Conservation (phyloP, 2,329 filamentous ascomycete species). For the Sarocladiaceae sp. region DNA sequence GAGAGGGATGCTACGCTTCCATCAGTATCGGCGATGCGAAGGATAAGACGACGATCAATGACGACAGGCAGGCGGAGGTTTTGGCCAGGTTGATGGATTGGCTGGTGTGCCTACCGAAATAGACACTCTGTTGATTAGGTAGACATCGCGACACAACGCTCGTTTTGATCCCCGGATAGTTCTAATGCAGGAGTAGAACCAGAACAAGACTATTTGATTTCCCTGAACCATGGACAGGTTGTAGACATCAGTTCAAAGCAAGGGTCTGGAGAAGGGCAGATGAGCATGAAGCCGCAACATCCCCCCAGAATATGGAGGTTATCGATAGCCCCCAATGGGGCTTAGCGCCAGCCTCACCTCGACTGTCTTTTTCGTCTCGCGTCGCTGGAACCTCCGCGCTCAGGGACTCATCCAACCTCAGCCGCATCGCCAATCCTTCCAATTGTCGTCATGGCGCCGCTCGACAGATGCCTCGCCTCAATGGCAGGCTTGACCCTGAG, state of each 20-base stretch:
- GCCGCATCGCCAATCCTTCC: neutral
- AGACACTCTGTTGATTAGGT: neutral
- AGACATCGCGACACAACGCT: too few relatives aligned
- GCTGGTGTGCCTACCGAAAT: conserved; percentile 21
- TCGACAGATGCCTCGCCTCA: conserved; percentile 47
- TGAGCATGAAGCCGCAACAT: too few relatives aligned
- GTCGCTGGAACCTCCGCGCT: neutral
- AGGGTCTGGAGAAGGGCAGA: too few relatives aligned
- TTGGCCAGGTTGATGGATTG: conserved; percentile 25
- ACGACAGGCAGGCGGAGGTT: conserved; percentile 22
- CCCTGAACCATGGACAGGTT: too few relatives aligned
- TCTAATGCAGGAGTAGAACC: too few relatives aligned
- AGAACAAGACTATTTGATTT: too few relatives aligned
- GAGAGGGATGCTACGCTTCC: conserved; percentile 52
- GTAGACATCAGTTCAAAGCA: too few relatives aligned
- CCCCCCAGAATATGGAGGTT: neutral
- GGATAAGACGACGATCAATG: conserved; percentile 49
- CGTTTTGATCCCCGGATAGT: too few relatives aligned
- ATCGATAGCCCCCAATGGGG: conserved; percentile 6
- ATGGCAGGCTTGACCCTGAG: conserved; percentile 45
- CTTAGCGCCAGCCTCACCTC: conserved; percentile 2
- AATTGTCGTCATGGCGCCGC: conserved; percentile 22
- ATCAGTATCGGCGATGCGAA: conserved; percentile 56
- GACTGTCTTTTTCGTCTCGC: conserved; percentile 5
- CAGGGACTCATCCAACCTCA: neutral